Conservation (phyloP, 257 asterid genomes). For the Nicotiana tomentosiformis region DNA sequence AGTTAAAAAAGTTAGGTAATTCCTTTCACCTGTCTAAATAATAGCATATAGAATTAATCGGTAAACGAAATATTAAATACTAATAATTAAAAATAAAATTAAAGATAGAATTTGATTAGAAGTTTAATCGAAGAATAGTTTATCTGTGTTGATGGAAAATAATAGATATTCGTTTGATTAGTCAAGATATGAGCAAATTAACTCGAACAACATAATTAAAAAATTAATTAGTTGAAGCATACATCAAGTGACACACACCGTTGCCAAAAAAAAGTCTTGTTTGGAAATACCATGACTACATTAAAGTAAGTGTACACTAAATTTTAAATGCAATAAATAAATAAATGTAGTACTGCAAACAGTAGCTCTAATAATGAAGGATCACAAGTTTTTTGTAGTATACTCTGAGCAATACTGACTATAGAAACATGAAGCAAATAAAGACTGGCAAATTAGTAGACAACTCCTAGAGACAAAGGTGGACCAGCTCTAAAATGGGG, state of each 20-base stretch:
- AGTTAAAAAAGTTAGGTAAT: too few relatives aligned
- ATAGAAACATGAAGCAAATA: background rate
- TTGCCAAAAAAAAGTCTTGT: background rate
- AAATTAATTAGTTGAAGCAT: background rate
- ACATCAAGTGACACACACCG: background rate
- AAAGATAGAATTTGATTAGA: too few relatives aligned
- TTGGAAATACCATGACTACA: background rate
- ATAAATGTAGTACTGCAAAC: background rate
- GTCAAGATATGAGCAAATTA: background rate
- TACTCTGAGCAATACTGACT: background rate
- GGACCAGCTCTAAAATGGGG: background rate
- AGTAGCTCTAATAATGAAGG: background rate
- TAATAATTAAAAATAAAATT: too few relatives aligned
- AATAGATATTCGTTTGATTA: too few relatives aligned
- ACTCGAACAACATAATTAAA: background rate
- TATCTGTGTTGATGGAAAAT: too few relatives aligned
- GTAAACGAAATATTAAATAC: too few relatives aligned
- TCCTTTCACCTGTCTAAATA: too few relatives aligned
- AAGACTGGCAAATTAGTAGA: background rate
- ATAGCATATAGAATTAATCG: too few relatives aligned
- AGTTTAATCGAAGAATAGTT: too few relatives aligned
- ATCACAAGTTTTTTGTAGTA: slow-evolving; percentile 3
- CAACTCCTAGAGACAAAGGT: background rate
- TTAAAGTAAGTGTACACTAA: background rate
- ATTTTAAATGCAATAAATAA: background rate